Percentiles rank a stretch among this genome's conserved stretches.
Conservation (phyloP, 768 basidiomycete genomes). For the Dendrothele bispora region DNA sequence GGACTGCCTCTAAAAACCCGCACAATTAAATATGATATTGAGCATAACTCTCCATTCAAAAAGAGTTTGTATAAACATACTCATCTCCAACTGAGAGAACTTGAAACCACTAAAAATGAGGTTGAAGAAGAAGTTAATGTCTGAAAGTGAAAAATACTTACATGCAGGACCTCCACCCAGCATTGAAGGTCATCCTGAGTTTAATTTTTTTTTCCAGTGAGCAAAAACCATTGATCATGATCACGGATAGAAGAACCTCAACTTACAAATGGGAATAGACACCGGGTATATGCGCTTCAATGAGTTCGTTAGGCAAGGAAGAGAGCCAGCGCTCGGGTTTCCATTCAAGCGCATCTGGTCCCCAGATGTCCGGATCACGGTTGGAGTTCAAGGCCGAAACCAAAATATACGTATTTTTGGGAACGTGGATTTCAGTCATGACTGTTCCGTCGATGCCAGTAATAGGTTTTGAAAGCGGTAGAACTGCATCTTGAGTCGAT, state of each 20-base stretch:
- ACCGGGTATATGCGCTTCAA: constrained; percentile 31
- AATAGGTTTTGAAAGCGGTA: constrained; percentile 36
- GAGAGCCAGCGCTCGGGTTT: constrained; percentile 46
- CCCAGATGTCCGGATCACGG: constrained; percentile 37
- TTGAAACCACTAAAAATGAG: background rate
- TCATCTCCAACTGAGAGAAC: constrained; percentile 3
- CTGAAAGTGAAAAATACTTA: constrained; percentile 4
- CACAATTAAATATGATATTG: too few species aligned
- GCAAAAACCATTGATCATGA: background rate
- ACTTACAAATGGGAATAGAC: constrained; percentile 35
- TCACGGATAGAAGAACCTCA: background rate
- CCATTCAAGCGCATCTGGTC: constrained; percentile 40
- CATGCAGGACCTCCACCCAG: constrained; percentile 41
- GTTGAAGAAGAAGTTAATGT: background rate
- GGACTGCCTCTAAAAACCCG: background rate
- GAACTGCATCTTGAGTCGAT: constrained; percentile 25
- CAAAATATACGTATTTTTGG: constrained; percentile 25
- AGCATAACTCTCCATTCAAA: too few species aligned
- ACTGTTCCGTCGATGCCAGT: constrained; percentile 24
- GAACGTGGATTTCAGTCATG: constrained; percentile 22
- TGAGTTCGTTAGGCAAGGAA: constrained; percentile 29
- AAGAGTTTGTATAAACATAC: too few species aligned
- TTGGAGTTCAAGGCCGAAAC: constrained; percentile 32
- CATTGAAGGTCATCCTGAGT: constrained; percentile 48
- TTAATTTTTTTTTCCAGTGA: background rate